Conservation (phyloP, 2,329 filamentous ascomycete species). For the Metarhizium guizhouense region DNA sequence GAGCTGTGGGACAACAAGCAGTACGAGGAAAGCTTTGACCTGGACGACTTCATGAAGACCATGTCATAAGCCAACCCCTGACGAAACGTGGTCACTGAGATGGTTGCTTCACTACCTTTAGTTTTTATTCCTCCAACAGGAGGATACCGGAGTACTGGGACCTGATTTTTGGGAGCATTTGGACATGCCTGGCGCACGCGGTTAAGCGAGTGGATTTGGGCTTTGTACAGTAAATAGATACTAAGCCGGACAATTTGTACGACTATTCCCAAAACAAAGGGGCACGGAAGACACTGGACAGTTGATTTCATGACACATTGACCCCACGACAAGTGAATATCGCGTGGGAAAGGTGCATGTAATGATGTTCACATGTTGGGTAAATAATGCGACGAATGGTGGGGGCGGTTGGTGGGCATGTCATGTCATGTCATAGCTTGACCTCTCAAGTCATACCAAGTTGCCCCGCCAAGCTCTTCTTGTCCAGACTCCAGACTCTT, state of each 20-base stretch:
- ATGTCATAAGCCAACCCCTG: constrained; percentile 52
- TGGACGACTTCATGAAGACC: constrained; percentile 89
- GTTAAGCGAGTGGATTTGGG: constrained; percentile 2
- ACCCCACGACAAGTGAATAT: neutral
- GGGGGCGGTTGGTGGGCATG: neutral
- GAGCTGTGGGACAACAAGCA: constrained; percentile 96
- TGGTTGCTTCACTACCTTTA: neutral
- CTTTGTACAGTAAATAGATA: constrained; percentile 2
- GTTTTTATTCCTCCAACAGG: neutral
- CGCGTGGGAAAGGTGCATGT: neutral
- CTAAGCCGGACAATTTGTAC: constrained; percentile 1
- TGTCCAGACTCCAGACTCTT: neutral
- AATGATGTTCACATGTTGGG: neutral
- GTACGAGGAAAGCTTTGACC: constrained; percentile 96
- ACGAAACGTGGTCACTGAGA: neutral
- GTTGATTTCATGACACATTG: too few species aligned
- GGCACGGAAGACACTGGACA: too few species aligned
- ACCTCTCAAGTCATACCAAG: neutral
- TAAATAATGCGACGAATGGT: neutral
- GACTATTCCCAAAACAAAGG: neutral
- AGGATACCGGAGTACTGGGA: neutral
- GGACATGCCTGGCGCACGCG: neutral
- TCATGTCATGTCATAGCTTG: too few species aligned
- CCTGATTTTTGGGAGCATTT: neutral
- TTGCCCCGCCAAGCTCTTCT: neutral